Percentiles rank a stretch among this genome's conserved stretches.
phyloP scores from a whole-genome alignment of 306 rosid genomes.

The Ziziphus jujuba region DNA sequence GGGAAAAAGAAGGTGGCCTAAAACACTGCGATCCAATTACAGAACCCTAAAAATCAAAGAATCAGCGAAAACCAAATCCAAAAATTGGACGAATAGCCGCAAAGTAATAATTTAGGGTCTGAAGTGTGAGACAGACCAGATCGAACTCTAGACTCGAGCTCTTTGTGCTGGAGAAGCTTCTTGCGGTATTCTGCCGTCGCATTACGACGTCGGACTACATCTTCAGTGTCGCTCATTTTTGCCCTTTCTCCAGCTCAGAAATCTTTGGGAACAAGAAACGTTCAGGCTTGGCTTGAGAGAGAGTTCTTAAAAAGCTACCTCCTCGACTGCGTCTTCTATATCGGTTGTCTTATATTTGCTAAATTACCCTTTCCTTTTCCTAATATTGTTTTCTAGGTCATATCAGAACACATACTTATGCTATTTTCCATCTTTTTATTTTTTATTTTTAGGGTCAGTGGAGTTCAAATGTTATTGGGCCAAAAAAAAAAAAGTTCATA shows the following conservation, averaged over 20 bases:
- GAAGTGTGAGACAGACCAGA: conserved; percentile 49
- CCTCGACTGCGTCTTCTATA: too few relatives aligned
- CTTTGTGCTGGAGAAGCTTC: conserved; percentile 83
- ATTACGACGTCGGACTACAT: conserved; percentile 62
- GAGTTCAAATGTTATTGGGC: too few relatives aligned
- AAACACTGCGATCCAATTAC: neutral
- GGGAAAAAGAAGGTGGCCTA: neutral
- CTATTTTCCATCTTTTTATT: too few relatives aligned
- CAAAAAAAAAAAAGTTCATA: too few relatives aligned
- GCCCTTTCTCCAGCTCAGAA: neutral
- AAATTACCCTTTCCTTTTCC: too few relatives aligned
- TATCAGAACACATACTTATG: too few relatives aligned
- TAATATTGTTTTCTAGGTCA: too few relatives aligned
- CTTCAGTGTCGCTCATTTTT: conserved; percentile 59
- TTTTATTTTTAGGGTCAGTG: too few relatives aligned
- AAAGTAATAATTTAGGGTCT: conserved; percentile 8
- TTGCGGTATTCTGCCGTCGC: conserved; percentile 69
- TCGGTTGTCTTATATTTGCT: too few relatives aligned
- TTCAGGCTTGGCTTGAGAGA: neutral
- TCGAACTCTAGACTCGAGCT: conserved; percentile 79
- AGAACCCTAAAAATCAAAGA: conserved; percentile 4
- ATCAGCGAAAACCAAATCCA: neutral
- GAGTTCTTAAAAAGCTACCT: too few relatives aligned
- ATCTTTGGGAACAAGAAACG: conserved; percentile 16
- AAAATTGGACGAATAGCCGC: neutral